These are phyloP conservation scores for Curvularia sp. DNA, from an alignment of 2,329 filamentous ascomycete genomes.

Conservation along the genomic window DNA sequence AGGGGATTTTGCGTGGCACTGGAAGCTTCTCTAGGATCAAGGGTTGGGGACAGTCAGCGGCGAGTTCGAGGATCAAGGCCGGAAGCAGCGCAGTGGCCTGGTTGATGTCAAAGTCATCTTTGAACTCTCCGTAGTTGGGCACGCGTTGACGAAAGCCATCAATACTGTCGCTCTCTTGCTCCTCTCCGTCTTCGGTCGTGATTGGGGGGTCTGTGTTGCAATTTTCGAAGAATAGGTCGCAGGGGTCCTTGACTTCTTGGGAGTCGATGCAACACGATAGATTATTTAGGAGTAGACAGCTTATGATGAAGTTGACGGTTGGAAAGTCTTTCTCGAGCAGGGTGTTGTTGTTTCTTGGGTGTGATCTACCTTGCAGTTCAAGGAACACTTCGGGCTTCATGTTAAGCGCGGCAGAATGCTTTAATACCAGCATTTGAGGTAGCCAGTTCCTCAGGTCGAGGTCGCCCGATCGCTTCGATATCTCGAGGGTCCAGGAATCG, in stretches of 20 bases:
- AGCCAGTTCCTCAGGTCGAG: constrained; percentile 28
- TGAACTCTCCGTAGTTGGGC: constrained; percentile 10
- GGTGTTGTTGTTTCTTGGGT: constrained; percentile 3
- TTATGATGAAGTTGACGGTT: constrained; percentile 25
- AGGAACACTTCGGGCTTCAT: constrained; percentile 25
- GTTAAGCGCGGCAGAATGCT: constrained; percentile 19
- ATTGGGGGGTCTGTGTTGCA: neutral
- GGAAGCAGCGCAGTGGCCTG: constrained; percentile 21
- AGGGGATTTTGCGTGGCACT: constrained; percentile 20
- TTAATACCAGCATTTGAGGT: constrained; percentile 29
- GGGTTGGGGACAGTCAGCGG: neutral
- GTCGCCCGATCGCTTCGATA: neutral
- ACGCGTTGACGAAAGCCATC: constrained; percentile 12
- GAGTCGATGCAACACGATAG: too few relatives aligned
- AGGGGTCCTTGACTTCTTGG: neutral
- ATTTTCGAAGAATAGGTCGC: constrained; percentile 1
- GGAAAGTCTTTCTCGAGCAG: constrained; percentile 16
- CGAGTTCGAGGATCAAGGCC: constrained; percentile 15
- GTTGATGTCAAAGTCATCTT: constrained; percentile 7
- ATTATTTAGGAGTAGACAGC: constrained; percentile 7
- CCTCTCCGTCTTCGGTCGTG: neutral
- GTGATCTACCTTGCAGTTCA: constrained; percentile 19
- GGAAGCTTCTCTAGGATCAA: constrained; percentile 11
- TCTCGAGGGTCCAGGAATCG: constrained; percentile 5
- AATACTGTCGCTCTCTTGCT: neutral